These are phyloP conservation scores for Ganoderma resinaceum DNA, from an alignment of 1,284 basidiomycete genomes.

Conservation along the genomic window DNA sequence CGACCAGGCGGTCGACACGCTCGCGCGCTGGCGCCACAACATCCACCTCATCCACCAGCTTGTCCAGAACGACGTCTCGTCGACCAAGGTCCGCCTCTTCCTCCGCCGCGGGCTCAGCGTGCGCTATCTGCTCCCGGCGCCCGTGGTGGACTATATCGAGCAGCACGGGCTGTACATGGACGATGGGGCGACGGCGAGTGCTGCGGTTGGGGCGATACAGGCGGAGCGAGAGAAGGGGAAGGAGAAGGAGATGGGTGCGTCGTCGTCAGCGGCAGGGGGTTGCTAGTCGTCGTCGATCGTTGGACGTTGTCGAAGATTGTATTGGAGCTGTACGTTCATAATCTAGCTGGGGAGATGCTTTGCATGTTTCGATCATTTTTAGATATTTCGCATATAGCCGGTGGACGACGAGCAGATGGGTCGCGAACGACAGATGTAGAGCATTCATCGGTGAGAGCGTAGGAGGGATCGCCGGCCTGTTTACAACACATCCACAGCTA, in stretches of 20 bases:
- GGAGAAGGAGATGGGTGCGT: conserved; percentile 40
- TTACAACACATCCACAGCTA: not conserved
- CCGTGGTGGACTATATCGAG: conserved; percentile 96
- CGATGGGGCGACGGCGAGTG: conserved; percentile 49
- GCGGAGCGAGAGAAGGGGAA: conserved; percentile 51
- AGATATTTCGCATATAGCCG: not conserved
- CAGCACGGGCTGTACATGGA: conserved; percentile 77
- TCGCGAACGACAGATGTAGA: not conserved
- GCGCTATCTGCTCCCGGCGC: conserved; percentile 90
- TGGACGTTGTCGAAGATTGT: not conserved
- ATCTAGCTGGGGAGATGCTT: not conserved
- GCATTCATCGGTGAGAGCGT: too few relatives aligned
- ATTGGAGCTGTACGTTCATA: conserved; percentile 12
- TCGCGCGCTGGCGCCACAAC: conserved; percentile 86
- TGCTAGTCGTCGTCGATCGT: not conserved
- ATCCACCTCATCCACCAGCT: conserved; percentile 95
- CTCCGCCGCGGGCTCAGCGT: conserved; percentile 93
- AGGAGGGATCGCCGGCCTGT: not conserved
- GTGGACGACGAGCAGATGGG: not conserved
- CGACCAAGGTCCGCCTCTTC: conserved; percentile 93
- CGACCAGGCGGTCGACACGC: conserved; percentile 78
- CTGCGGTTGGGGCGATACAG: conserved; percentile 32
- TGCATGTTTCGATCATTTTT: conserved; percentile 9
- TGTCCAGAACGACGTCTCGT: conserved; percentile 98
- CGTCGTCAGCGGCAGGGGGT: conserved; percentile 8